These are phyloP conservation scores for Quercus tomentella DNA, from an alignment of 331 rosid genomes.

Conservation along the genomic window DNA sequence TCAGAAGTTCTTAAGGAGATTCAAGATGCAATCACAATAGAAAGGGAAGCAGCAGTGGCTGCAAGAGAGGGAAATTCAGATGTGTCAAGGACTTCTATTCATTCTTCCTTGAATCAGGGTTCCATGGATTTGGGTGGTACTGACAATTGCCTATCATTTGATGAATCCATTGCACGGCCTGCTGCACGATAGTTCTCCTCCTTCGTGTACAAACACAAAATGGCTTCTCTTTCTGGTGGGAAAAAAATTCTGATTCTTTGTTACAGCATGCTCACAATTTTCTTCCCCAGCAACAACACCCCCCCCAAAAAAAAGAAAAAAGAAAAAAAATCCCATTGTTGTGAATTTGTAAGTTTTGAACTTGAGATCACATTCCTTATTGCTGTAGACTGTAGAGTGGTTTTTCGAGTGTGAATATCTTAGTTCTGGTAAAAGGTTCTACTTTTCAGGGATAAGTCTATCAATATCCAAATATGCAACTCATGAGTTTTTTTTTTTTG, in stretches of 20 bases:
- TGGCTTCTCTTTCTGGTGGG: background rate
- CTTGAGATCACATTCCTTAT: background rate
- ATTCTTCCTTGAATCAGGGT: constrained; percentile 41
- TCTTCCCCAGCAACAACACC: no score
- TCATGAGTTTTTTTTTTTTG: no score
- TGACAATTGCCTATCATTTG: constrained; percentile 39
- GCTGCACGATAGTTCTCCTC: constrained; percentile 32
- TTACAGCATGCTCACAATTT: background rate
- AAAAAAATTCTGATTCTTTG: background rate
- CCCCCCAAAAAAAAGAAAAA: no score
- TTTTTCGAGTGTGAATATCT: background rate
- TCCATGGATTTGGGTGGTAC: constrained; percentile 35
- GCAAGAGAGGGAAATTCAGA: constrained; percentile 45
- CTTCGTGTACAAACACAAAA: background rate
- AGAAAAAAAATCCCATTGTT: no score
- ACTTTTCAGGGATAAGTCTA: background rate
- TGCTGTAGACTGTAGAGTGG: background rate
- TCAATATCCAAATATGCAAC: background rate
- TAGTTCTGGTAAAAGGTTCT: background rate
- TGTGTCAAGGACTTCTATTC: constrained; percentile 38
- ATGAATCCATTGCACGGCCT: constrained; percentile 48
- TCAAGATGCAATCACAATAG: constrained; percentile 82
- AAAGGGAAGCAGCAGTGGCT: constrained; percentile 48
- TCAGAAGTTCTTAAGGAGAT: constrained; percentile 97
- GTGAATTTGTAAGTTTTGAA: background rate